Evolutionary conservation across 1,139 yeast species (phyloP), one percentile per base, ranked within the genome.

Genomic region (Hyphopichia burtonii): DNA sequence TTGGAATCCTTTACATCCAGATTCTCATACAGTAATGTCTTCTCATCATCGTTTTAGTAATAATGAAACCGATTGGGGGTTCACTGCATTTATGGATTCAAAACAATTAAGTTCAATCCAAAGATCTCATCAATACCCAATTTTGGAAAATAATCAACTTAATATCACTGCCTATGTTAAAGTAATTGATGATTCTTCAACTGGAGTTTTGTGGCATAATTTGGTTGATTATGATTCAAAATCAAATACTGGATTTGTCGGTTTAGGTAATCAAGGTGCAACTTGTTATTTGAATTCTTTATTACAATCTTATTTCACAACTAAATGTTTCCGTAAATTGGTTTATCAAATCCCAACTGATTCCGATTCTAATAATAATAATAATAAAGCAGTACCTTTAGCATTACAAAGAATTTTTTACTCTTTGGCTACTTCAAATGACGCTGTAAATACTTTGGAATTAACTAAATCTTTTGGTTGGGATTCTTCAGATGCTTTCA

Each of bases 231-330:
- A 93, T 64, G 91, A 93, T 64, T 90, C 98, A 2, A 90, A 90
- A 58, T 77, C 80, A 54, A 81, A 73, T 40, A 88, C 99, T 0
- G 97, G 98, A 0, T 90, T 75, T 59, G 96, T 91, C 8, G 99
- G 99, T 1, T 79, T 93, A 51, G 86, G 82, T 52, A 93, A 93
- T 59, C 99, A 93, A 65, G 99, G 99, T 46, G 99, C 99, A 3
- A 93, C 99, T 0, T 93, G 99, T 61, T 93, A 93, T 61, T 78
- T 93, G 58, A 93, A 93, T 61, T 91, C 98, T 1, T 72, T 93
- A 45, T 66, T 93, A 43, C 99, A 93, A 61, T 87, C 96, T 18
- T 86, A 94, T 55, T 93, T 76, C 60, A 88, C 90, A 56, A 93
- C 99, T 1, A 83, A 82, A 50, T 70, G 74, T 31, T 93, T 93